These are phyloP conservation scores for Neopestalotiopsis sp. DNA, from an alignment of 2,329 filamentous ascomycete genomes.

Conservation along the genomic window DNA sequence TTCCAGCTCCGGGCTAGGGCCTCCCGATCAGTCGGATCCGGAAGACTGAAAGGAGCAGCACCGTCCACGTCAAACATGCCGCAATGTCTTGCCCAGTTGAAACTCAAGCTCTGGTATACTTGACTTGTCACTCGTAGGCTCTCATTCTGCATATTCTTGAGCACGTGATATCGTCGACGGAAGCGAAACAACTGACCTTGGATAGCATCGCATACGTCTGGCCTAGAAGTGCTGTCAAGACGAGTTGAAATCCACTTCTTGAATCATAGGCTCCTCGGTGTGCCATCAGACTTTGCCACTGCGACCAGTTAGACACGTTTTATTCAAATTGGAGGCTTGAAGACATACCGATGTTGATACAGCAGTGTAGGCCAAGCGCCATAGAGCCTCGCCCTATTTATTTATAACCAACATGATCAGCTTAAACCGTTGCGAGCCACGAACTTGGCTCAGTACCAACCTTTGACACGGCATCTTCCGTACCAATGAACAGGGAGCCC, in stretches of 20 bases:
- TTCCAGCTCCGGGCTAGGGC: not conserved
- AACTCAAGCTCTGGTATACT: constrained; percentile 17
- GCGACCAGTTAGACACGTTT: not conserved
- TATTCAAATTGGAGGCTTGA: not conserved
- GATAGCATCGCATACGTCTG: constrained; percentile 18
- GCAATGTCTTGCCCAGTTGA: constrained; percentile 18
- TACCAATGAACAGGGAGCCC: constrained; percentile 17
- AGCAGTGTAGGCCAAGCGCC: constrained; percentile 15
- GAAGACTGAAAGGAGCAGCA: not conserved
- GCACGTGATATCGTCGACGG: not conserved
- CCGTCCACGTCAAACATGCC: constrained; percentile 6
- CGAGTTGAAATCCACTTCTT: constrained; percentile 4
- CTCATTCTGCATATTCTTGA: constrained; percentile 4
- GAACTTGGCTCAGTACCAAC: not conserved
- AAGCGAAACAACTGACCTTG: not conserved
- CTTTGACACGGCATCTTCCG: constrained; percentile 16
- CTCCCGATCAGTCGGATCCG: not conserved
- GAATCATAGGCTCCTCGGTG: constrained; percentile 12
- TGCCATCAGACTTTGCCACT: constrained; percentile 15
- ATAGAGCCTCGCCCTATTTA: constrained; percentile 12
- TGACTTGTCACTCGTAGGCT: constrained; percentile 13
- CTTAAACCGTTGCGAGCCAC: too few relatives aligned
- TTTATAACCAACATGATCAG: not conserved
- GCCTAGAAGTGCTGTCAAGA: constrained; percentile 15
- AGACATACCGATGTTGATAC: constrained; percentile 15